Conservation (phyloP, 306 rosid genomes). For the Adenanthera pavonina region DNA sequence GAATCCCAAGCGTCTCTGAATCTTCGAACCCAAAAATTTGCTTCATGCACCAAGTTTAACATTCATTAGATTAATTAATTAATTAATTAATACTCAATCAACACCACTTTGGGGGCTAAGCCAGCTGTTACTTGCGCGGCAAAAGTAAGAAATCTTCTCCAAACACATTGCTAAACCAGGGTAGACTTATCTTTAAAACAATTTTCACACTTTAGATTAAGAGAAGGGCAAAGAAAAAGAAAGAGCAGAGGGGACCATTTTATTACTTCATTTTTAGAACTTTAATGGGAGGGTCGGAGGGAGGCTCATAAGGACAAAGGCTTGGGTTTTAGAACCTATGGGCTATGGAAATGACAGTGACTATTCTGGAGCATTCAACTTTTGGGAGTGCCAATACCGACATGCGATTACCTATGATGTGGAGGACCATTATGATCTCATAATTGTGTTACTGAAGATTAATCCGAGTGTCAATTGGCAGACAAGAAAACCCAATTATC, state of each 20-base stretch:
- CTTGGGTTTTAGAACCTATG: slow-evolving; percentile 27
- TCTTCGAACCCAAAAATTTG: slow-evolving; percentile 73
- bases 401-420: neutral
- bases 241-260: neutral
- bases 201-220: neutral
- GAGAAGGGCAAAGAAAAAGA: neutral
- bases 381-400: neutral
- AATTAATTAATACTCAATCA: too few species aligned
- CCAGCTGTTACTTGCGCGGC: neutral
- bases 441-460: neutral
- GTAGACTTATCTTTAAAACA: too few species aligned
- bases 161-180: neutral
- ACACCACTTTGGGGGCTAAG: neutral
- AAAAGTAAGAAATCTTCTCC: neutral
- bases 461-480: neutral
- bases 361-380: neutral
- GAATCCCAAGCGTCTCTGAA: slow-evolving; percentile 87
- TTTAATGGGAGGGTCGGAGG: too few species aligned
- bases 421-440: slow-evolving; percentile 34
- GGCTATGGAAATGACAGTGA: neutral
- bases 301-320: neutral
- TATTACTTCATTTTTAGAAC: neutral
- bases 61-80: too few species aligned
- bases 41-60: too few species aligned
- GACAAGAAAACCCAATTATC: neutral